Evolutionary conservation across 208 protist genomes (phyloP), one percentile per base, ranked within the genome.

Genomic region (Trypanosoma mega): DNA sequence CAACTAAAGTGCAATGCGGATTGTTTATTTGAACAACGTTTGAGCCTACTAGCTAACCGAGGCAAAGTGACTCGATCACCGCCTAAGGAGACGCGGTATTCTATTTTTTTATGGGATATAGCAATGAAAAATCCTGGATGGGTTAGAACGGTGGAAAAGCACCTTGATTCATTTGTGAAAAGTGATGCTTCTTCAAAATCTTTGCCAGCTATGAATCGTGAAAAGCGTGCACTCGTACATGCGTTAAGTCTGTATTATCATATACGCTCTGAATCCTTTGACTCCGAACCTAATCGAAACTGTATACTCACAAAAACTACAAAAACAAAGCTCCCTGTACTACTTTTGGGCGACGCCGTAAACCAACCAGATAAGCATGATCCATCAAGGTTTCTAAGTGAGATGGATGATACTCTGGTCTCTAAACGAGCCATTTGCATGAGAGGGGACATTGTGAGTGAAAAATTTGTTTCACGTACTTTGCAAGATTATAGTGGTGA

Each of bases 241-340:
- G 62, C 69, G 5, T 65, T 90, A 16, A 71, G 75, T 26, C 54
- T 50, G 20, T 89, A 85, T 68, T 93, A 84, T 60, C 64, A 80
- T 50, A 61, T 93, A 16, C 45, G 41, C 5, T 80, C 76, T 14
- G 73, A 84, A 33, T 63, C 71, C 46, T 62, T 85, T 5, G 86
- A 90, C 68, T 18, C 20, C 18, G 82, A 76, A 36, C 73, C 80
- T 41, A 54, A 81, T 24, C 79, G 86, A 3, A 72, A 73, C 0
- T 81, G 71, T 23, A 34, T 87, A 0, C 66, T 93, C 33, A 82
- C 68, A 23, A 77, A 68, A 46, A 88, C 75, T 4, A 31, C 66
- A 26, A 64, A 65, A 43, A 87, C 69, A 1, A 12, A 37, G 5
- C 34, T 72, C 4, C 81, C 85, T 11, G 56, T 63, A 16, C 48